Base-by-base conservation (phyloP, 2,329 filamentous ascomycete species). In the Beauveria sp. region DNA sequence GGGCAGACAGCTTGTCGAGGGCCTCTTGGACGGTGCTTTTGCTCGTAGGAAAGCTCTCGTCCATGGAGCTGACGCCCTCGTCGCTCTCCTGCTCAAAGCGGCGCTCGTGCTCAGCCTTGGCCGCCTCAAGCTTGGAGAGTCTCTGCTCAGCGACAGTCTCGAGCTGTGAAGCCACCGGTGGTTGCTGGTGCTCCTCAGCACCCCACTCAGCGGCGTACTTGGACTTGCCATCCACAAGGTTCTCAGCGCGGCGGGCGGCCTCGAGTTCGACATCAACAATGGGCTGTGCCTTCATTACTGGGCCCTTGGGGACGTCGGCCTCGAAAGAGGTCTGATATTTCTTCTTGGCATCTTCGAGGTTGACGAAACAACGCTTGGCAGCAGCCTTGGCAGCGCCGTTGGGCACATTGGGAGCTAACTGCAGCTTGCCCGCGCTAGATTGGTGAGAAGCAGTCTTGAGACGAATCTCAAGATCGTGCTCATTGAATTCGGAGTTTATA, bases 31-130 rank as follows among this genome's bases (percentile, higher is more conserved):
- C 55, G 52, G 63, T 70, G 12, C 54, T 20, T 20, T 63, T 48
- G 31, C 68, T 67, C 18, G 57, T 66, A 1, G 75, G 75, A 58
- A 77, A 77, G 63, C 74, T 75, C 62, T 77, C 76, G 55, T 78
- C 75, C 71, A 78, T 75, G 5, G 75, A 77, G 52, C 71, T 71
- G 24, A 69, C 55, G 12, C 72, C 74, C 5, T 67, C 67, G 5
- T 74, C 71, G 26, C 69, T 71, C 3, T 65, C 65, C 4, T 72
- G 67, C 38, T 57, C 61, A 26, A 53, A 51, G 46, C 38, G 56
- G 34, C 45, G 55, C 55, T 64, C 60, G 43, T 62, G 53, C 6
- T 69, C 52, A 16, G 58, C 65, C 42, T 63, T 63, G 56, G 61
- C 31, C 22, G 42, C 24, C 34, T 63, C 51, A 3, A 63, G 61